Percentiles rank a stretch among this genome's conserved stretches.
These are phyloP conservation scores for Lentinula raphanica DNA, from an alignment of 768 basidiomycete genomes.

Conservation along the genomic window DNA sequence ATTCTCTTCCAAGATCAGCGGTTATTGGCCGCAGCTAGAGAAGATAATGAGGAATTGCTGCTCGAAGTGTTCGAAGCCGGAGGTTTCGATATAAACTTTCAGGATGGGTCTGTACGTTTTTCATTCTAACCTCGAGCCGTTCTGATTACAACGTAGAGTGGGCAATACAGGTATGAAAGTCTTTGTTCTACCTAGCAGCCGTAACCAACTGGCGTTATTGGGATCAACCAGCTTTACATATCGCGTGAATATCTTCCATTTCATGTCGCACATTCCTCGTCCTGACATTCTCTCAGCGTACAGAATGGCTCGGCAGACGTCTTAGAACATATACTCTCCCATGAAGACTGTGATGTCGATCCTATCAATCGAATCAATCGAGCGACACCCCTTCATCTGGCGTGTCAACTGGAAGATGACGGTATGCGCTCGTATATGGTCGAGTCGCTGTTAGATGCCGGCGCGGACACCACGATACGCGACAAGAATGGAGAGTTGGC, in stretches of 20 bases:
- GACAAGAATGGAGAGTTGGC: slow-evolving; percentile 62
- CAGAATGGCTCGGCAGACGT: slow-evolving; percentile 54
- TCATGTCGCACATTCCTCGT: background rate
- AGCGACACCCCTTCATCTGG: slow-evolving; percentile 78
- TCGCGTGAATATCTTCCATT: slow-evolving; percentile 48
- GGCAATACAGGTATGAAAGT: slow-evolving; percentile 71
- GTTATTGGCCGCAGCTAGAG: slow-evolving; percentile 66
- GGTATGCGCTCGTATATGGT: slow-evolving; percentile 53
- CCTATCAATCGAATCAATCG: slow-evolving; percentile 62
- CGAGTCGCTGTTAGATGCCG: slow-evolving; percentile 69
- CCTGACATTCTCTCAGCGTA: slow-evolving; percentile 31
- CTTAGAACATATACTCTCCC: slow-evolving; percentile 66
- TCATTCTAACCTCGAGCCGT: slow-evolving; percentile 3
- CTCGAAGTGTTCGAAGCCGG: slow-evolving; percentile 53
- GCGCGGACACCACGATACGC: slow-evolving; percentile 73
- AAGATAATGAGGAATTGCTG: slow-evolving; percentile 67
- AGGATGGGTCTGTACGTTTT: slow-evolving; percentile 60
- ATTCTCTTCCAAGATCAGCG: slow-evolving; percentile 49
- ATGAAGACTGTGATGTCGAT: slow-evolving; percentile 80
- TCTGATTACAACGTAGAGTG: slow-evolving; percentile 36
- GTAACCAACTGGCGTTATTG: background rate
- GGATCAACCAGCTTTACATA: slow-evolving; percentile 52
- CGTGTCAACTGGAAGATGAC: slow-evolving; percentile 48
- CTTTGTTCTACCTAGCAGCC: background rate
- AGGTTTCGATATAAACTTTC: slow-evolving; percentile 66